phyloP scores from a whole-genome alignment of 2,329 filamentous ascomycete genomes.

The Aspergillus novofumigatus region DNA sequence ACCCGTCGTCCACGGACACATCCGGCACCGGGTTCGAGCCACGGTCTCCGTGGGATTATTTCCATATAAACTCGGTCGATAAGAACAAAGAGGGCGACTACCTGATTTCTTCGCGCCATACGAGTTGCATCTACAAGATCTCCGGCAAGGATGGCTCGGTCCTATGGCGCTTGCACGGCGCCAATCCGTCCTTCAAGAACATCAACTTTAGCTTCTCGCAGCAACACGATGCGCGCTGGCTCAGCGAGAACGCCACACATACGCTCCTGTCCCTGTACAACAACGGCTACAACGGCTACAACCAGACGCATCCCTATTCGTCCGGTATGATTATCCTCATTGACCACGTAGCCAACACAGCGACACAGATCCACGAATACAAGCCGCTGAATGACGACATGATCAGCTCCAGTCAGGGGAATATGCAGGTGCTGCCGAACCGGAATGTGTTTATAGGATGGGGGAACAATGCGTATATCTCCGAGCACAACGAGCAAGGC shows the following conservation, averaged over 20 bases:
- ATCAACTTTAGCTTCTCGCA: slow-evolving; percentile 42
- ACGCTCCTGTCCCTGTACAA: slow-evolving; percentile 38
- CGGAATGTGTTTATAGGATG: slow-evolving; percentile 39
- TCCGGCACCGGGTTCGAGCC: slow-evolving; percentile 47
- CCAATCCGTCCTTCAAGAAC: slow-evolving; percentile 33
- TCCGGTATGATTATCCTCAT: slow-evolving; percentile 38
- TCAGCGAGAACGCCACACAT: slow-evolving; percentile 37
- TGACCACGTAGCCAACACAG: slow-evolving; percentile 34
- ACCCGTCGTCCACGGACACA: slow-evolving; percentile 41
- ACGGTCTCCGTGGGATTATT: slow-evolving; percentile 44
- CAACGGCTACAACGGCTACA: slow-evolving; percentile 41
- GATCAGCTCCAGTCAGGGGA: slow-evolving; percentile 38
- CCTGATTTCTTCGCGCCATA: slow-evolving; percentile 40
- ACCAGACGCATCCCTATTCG: slow-evolving; percentile 35
- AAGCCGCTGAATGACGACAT: slow-evolving; percentile 19
- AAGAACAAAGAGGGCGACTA: slow-evolving; percentile 41
- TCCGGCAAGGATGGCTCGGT: slow-evolving; percentile 37
- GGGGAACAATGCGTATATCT: slow-evolving; percentile 40
- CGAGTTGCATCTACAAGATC: slow-evolving; percentile 39
- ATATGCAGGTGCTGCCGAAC: slow-evolving; percentile 36
- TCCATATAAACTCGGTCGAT: slow-evolving; percentile 43
- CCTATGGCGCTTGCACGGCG: slow-evolving; percentile 37
- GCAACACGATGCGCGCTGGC: slow-evolving; percentile 40
- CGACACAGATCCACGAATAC: slow-evolving; percentile 32
- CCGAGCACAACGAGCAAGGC: slow-evolving; percentile 36